phyloP scores from a whole-genome alignment of 305 asterid species.

The Fraxinus baroniana region DNA sequence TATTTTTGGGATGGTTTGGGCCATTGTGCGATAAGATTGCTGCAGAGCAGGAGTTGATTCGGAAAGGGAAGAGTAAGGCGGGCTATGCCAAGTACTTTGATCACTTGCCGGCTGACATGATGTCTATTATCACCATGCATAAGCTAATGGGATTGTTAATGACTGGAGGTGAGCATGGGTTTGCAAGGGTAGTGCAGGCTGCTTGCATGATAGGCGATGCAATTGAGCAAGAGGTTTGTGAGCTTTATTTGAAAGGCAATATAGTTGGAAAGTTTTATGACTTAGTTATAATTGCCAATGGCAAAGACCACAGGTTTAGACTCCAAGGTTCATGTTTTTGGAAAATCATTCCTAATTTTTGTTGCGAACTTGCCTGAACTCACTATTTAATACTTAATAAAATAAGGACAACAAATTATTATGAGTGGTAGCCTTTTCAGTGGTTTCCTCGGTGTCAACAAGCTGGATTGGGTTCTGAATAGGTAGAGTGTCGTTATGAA shows the following conservation, averaged over 20 bases:
- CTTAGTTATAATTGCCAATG: not conserved
- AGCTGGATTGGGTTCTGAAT: not conserved
- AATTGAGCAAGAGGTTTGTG: slow-evolving; percentile 86
- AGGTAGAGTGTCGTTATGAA: slow-evolving; percentile 7
- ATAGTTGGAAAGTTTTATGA: not conserved
- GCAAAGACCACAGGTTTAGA: not conserved
- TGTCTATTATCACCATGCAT: slow-evolving; percentile 95
- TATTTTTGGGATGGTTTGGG: slow-evolving; percentile 96
- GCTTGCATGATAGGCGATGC: slow-evolving; percentile 82
- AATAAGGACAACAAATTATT: slow-evolving; percentile 4
- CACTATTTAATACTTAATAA: not conserved
- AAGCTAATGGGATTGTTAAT: slow-evolving; percentile 74
- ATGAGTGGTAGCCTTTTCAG: not conserved
- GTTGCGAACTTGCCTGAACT: slow-evolving; percentile 1
- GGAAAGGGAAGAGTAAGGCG: slow-evolving; percentile 55
- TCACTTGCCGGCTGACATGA: slow-evolving; percentile 86
- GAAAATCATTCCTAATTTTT: not conserved
- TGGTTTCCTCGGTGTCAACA: not conserved
- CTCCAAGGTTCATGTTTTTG: not conserved
- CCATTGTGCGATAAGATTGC: slow-evolving; percentile 68
- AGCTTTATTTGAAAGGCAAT: slow-evolving; percentile 7
- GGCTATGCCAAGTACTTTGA: slow-evolving; percentile 58
- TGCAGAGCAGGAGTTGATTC: slow-evolving; percentile 66
- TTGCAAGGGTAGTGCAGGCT: slow-evolving; percentile 68
- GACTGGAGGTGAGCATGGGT: slow-evolving; percentile 75